Evolutionary conservation across 805 yeast species (phyloP), one percentile per base, ranked within the genome.

Genomic region (Cyberlindnera petersonii): DNA sequence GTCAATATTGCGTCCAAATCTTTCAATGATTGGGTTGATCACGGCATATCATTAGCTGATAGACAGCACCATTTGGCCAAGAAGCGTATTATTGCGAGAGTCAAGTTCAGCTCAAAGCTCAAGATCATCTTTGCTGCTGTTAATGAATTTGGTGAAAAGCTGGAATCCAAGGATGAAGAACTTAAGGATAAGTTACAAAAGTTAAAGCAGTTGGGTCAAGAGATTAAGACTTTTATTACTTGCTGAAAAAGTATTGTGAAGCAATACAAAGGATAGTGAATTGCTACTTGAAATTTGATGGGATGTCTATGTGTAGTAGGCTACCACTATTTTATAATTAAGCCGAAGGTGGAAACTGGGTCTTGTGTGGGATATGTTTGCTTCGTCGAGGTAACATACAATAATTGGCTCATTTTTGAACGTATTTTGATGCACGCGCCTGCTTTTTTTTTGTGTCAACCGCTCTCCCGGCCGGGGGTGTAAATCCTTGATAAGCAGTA

Each of bases 121-220:
- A 54, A 58, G 13, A 55, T 60, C 11, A 56, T 74, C 19, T 63
- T 68, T n/a, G 49, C 57, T 1, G 43, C 64, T 10, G 62, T 71
- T 10, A 65, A 68, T 40, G 56, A 54, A 3, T 52, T 67, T 33
- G 68, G 68, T 3, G 46, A 44, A 9, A 56, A 58, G 9, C 52
- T 68, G 26, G 60, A 56, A 27, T 39, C 47, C 6, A 61, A 59
- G 35, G 70, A 64, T 26, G 42, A 39, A 3, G 46, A 51, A 11
- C 36, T 68, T 18, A 63, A 65, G 43, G 56, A 50, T 14, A 66
- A 68, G 46, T 48, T 65, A 37, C 38, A 38, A 3, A 63, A 61
- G 37, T 56, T 73, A 19, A 68, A 64, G 41, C 60, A 56, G n/a
- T 53, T 71, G 23, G 75, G 75, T 11, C 60, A 59, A 31, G 72